Percentiles rank a stretch among this genome's conserved stretches.
Evolutionary conservation across 2,329 filamentous ascomycete species (phyloP).

Genomic region (Dryadomyces quercivorus): DNA sequence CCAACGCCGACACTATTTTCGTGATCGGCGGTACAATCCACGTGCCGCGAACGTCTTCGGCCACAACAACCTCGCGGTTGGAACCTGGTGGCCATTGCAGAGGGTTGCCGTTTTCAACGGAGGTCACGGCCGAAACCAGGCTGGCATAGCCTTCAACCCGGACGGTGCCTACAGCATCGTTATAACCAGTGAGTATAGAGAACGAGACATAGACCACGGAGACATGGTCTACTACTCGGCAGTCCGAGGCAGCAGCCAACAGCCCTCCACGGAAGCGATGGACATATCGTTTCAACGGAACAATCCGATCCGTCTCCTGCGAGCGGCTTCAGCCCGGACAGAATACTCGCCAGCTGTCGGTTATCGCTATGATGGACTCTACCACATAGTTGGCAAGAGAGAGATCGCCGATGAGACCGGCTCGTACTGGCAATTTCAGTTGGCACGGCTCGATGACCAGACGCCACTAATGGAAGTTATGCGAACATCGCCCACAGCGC

Average conservation of each 20-base stretch:
- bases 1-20: conserved; percentile 6
- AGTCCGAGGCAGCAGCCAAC: conserved; percentile 13
- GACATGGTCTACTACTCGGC: conserved; percentile 16
- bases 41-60: conserved; percentile 12
- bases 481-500: conserved; percentile 3
- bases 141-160: conserved; percentile 36
- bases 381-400: conserved; percentile 12
- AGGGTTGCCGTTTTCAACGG: conserved; percentile 37
- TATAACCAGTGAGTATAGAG: conserved; percentile 20
- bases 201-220: conserved; percentile 15
- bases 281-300: conserved; percentile 13
- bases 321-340: conserved; percentile 10
- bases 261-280: not conserved
- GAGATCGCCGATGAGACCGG: conserved; percentile 8
- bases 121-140: conserved; percentile 35
- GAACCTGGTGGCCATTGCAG: conserved; percentile 42
- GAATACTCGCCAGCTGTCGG: conserved; percentile 15
- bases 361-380: conserved; percentile 25
- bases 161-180: conserved; percentile 43
- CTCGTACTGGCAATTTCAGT: conserved; percentile 13
- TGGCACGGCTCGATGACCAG: conserved; percentile 13
- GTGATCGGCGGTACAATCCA: conserved; percentile 12
- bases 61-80: conserved; percentile 22
- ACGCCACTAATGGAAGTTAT: conserved; percentile 9
- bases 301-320: conserved; percentile 18